Evolutionary conservation across 257 asterid species (phyloP), one percentile per base, ranked within the genome.

Genomic region (Solanum verrucosum): DNA sequence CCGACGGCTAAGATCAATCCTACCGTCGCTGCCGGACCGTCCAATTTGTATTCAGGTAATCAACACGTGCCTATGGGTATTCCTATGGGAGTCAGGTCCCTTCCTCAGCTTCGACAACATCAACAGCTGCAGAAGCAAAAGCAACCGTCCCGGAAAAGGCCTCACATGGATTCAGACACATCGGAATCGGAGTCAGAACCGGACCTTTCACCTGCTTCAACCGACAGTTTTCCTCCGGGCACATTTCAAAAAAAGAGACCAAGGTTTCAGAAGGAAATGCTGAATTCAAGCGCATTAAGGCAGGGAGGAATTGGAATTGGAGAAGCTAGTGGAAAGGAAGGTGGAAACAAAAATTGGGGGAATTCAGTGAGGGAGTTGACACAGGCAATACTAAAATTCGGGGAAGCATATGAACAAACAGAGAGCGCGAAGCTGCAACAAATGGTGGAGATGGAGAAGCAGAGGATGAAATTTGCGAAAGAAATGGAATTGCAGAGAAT

Each of bases 401-500:
- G 98, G 65, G 99, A 95, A 92, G 96, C 95, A 0, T 96, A 95
- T 18, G 98, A 95, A 91, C 94, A 92, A 84, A 95, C 96, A 1
- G 99, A 96, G 91, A 95, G 92, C 2, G 94, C 93, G 2, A 96
- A 95, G 90, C 87, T 95, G 91, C 92, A 93, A 93, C 99, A 96
- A 89, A 68, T 93, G 93, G 93, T 95, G 90, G 99, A 96, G 91
- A 93, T 95, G 93, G 99, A 95, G 93, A 96, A 95, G 92, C 96
- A 94, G 89, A 95, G 99, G 92, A 96, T 96, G 99, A 93, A 94
- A 90, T 94, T 95, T 63, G 93, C 93, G 0, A 96, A 96, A 91
- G 99, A 96, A 60, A 71, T 96, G 90, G 99, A 96, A 93, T 88
- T 96, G 94, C 98, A 95, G 96, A 92, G 99, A 87, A 95, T 95